phyloP scores from a whole-genome alignment of 164 flowering plant genomes.

The Vitis amurensis region DNA sequence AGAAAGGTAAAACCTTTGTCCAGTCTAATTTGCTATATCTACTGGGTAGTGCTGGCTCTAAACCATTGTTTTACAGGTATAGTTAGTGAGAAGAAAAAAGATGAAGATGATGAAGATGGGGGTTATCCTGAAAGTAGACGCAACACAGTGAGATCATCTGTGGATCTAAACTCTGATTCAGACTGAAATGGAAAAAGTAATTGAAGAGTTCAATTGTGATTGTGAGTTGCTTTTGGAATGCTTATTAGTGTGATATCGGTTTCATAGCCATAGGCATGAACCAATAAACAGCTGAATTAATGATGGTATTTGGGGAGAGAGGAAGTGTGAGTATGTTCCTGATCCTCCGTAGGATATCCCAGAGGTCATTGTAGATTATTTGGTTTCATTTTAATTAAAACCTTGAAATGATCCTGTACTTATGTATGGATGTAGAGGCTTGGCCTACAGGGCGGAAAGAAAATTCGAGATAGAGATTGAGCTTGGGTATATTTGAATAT shows the following conservation, averaged over 20 bases:
- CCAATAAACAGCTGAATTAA: too few relatives aligned
- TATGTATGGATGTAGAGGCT: too few relatives aligned
- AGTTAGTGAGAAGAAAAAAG: conserved; percentile 42
- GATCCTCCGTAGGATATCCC: not conserved
- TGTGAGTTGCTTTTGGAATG: not conserved
- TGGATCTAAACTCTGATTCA: conserved; percentile 48
- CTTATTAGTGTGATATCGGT: too few relatives aligned
- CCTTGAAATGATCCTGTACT: too few relatives aligned
- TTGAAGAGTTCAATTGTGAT: conserved; percentile 2
- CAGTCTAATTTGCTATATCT: not conserved
- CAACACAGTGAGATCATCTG: conserved; percentile 53
- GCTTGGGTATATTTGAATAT: too few relatives aligned
- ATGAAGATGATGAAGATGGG: conserved; percentile 43
- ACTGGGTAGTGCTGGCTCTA: conserved; percentile 1
- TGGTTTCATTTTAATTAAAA: too few relatives aligned
- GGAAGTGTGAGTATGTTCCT: too few relatives aligned
- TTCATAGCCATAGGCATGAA: not conserved
- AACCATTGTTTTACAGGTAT: conserved; percentile 35
- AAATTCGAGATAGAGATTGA: too few relatives aligned
- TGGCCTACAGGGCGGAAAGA: too few relatives aligned
- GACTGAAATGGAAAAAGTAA: conserved; percentile 26
- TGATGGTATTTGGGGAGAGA: too few relatives aligned
- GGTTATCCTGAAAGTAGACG: conserved; percentile 19
- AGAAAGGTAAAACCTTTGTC: conserved; percentile 62
- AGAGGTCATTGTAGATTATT: too few relatives aligned